Evolutionary conservation across 2,329 filamentous ascomycete species (phyloP).

Genomic region (Monosporascus sp.): DNA sequence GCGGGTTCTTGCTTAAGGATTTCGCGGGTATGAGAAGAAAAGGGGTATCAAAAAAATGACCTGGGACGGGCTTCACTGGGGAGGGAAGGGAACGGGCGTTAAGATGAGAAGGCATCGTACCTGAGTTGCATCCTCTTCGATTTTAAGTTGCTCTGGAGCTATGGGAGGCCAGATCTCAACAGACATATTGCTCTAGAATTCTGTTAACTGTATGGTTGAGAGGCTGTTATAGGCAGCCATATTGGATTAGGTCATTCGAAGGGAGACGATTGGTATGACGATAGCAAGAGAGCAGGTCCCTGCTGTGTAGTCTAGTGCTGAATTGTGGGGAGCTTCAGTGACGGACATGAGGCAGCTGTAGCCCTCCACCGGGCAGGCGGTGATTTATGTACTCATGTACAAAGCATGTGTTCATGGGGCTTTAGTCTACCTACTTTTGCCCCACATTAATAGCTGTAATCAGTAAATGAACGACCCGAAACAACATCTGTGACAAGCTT

Average conservation of each 20-base stretch:
- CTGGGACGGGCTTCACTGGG: not conserved
- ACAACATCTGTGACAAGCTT: too few relatives aligned
- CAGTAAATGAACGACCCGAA: too few relatives aligned
- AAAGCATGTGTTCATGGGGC: constrained; percentile 4
- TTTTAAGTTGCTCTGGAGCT: constrained; percentile 43
- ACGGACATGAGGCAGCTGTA: too few relatives aligned
- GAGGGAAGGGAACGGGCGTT: not conserved
- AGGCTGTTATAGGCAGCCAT: constrained; percentile 18
- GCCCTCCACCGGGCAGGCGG: constrained; percentile 1
- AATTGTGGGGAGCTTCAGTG: constrained; percentile 7
- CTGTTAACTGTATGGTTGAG: constrained; percentile 1
- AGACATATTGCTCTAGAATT: constrained; percentile 37
- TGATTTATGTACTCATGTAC: not conserved
- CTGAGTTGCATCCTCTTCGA: constrained; percentile 43
- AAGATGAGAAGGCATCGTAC: constrained; percentile 31
- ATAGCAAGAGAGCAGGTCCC: not conserved
- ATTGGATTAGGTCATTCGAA: constrained; percentile 11
- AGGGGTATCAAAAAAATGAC: not conserved
- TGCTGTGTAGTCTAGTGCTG: not conserved
- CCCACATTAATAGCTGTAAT: constrained; percentile 7
- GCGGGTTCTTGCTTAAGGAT: too few relatives aligned
- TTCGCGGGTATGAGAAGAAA: not conserved
- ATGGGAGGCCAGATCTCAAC: constrained; percentile 54
- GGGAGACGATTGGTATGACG: not conserved
- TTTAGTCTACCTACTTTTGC: constrained; percentile 5